Evolutionary conservation across 2,329 filamentous ascomycete genomes (phyloP).

Genomic region (Colletotrichum sp.): DNA sequence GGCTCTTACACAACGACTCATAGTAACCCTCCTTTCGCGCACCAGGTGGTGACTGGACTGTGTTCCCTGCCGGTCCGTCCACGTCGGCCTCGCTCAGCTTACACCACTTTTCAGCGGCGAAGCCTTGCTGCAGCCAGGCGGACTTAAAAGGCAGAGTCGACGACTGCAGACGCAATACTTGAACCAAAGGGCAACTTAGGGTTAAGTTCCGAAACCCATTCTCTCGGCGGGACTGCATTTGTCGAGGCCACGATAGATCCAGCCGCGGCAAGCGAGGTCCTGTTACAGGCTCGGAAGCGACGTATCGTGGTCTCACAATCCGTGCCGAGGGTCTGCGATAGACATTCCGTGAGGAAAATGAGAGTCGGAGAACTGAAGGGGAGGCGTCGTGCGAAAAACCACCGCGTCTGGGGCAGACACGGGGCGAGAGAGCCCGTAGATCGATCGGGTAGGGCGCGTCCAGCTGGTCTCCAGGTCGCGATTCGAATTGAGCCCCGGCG

Average conservation of each 20-base stretch:
- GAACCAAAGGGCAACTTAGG: constrained; percentile 81
- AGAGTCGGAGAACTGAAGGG: constrained; percentile 79
- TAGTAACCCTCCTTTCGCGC: constrained; percentile 67
- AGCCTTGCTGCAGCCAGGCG: constrained; percentile 32
- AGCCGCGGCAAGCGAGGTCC: constrained; percentile 55
- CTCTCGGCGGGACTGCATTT: constrained; percentile 47
- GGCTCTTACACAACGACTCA: constrained; percentile 80
- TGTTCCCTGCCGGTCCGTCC: constrained; percentile 56
- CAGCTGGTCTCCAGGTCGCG: constrained; percentile 29
- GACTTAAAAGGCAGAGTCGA: constrained; percentile 71
- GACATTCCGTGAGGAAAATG: constrained; percentile 74
- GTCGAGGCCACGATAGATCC: constrained; percentile 45
- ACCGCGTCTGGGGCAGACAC: constrained; percentile 18
- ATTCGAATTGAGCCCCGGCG: constrained; percentile 29
- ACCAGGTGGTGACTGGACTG: constrained; percentile 62
- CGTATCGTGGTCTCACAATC: constrained; percentile 50
- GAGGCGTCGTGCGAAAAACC: constrained; percentile 71
- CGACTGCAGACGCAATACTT: constrained; percentile 77
- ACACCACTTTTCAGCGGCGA: constrained; percentile 55
- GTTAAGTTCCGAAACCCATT: constrained; percentile 91
- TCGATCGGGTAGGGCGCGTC: constrained; percentile 26
- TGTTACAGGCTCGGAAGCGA: constrained; percentile 67
- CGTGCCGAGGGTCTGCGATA: constrained; percentile 47
- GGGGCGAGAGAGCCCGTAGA: constrained; percentile 51
- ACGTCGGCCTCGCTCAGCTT: constrained; percentile 32